A percentile compares a stretch with the other conserved stretches of the same genome.
Evolutionary conservation across 148 eudicot genomes (phyloP).

Genomic region (Persicaria tinctoria): DNA sequence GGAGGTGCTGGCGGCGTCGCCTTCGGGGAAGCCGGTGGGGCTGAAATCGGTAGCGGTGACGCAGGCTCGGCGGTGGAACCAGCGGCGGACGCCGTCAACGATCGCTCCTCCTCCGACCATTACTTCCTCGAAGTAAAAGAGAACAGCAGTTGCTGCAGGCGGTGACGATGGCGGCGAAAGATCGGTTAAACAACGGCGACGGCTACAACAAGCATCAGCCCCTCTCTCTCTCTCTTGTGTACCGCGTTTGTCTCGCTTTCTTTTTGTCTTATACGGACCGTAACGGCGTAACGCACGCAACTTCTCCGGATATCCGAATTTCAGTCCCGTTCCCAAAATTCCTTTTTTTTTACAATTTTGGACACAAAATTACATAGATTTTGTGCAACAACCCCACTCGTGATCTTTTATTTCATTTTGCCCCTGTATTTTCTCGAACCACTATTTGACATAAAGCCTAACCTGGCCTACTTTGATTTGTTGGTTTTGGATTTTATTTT

Average conservation of each 20-base stretch:
- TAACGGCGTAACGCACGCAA: neutral
- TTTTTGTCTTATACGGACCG: neutral
- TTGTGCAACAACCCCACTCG: too few species aligned
- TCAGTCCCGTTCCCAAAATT: neutral
- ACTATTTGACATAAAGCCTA: too few species aligned
- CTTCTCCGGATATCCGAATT: neutral
- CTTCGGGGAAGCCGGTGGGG: neutral
- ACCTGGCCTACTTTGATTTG: too few species aligned
- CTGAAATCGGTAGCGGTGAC: conserved; percentile 10
- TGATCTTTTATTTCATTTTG: too few species aligned
- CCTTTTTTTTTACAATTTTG: neutral
- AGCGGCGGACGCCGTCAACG: conserved; percentile 9
- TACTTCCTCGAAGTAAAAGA: neutral
- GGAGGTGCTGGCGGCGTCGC: conserved; percentile 1
- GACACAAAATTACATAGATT: neutral
- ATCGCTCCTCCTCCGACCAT: conserved; percentile 15
- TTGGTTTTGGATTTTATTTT: too few species aligned
- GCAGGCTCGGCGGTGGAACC: conserved; percentile 5
- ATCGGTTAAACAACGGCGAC: conserved; percentile 14
- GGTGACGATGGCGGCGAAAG: neutral
- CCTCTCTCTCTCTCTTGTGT: neutral
- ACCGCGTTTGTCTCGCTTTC: neutral
- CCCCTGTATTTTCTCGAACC: too few species aligned
- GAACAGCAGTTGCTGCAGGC: neutral
- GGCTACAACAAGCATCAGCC: conserved; percentile 12